Conservation (phyloP, 345 rosid genomes). For the Populus nigra region DNA sequence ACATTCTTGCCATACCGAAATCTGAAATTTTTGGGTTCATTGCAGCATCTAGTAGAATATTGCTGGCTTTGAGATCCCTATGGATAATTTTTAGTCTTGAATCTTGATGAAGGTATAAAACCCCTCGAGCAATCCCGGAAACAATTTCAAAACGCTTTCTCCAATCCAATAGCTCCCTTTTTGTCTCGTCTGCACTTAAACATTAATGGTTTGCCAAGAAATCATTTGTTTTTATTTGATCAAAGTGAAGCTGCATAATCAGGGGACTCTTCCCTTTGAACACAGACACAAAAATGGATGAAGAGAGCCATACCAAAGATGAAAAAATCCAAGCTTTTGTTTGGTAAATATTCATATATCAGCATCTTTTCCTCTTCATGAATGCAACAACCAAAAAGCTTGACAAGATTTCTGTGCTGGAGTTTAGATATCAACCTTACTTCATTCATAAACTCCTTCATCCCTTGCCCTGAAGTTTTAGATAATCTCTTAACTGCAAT, state of each 20-base stretch:
- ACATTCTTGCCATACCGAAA: slow-evolving; percentile 21
- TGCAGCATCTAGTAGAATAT: slow-evolving; percentile 17
- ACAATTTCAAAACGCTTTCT: slow-evolving; percentile 4
- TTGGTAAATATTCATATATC: slow-evolving; percentile 18
- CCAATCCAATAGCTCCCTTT: slow-evolving; percentile 15
- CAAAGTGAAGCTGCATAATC: neutral
- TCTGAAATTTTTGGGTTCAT: slow-evolving; percentile 22
- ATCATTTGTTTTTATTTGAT: neutral
- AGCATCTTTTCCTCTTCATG: slow-evolving; percentile 12
- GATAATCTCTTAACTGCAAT: neutral
- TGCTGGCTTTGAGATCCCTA: slow-evolving; percentile 20
- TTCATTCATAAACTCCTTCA: slow-evolving; percentile 19
- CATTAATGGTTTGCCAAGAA: too few relatives aligned
- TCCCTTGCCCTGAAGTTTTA: slow-evolving; percentile 16
- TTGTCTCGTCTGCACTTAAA: slow-evolving; percentile 2
- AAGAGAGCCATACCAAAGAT: slow-evolving; percentile 9
- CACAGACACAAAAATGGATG: neutral
- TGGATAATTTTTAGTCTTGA: slow-evolving; percentile 25
- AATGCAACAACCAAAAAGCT: slow-evolving; percentile 16
- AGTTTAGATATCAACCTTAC: slow-evolving; percentile 18
- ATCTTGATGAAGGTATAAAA: slow-evolving; percentile 23
- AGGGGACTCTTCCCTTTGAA: neutral
- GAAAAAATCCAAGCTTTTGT: slow-evolving; percentile 14
- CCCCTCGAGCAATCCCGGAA: slow-evolving; percentile 21
- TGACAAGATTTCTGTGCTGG: slow-evolving; percentile 26